These are phyloP conservation scores for Hypoxylon sp. DNA, from an alignment of 2,329 filamentous ascomycete species.

Conservation along the genomic window DNA sequence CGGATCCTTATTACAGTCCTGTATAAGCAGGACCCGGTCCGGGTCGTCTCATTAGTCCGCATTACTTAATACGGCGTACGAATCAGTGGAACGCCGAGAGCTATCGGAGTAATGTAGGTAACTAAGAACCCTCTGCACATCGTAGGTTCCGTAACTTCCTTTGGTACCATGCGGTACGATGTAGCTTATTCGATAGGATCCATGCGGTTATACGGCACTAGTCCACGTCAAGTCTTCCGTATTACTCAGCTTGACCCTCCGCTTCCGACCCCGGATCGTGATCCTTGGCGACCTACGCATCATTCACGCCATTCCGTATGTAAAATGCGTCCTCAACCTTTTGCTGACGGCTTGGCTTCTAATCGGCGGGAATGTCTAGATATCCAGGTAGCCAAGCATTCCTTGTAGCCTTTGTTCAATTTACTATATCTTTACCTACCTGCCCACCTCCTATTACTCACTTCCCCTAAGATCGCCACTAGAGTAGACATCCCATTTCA, in stretches of 20 bases:
- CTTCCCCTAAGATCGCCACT: not conserved
- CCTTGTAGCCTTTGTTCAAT: not conserved
- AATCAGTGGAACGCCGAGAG: constrained; percentile 4
- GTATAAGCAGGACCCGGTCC: not conserved
- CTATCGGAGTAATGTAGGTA: constrained; percentile 4
- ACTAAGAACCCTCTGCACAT: constrained; percentile 4
- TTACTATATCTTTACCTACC: not conserved
- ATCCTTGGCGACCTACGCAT: constrained; percentile 24
- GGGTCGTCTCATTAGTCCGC: not conserved
- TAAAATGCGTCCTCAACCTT: not conserved
- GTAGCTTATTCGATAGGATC: constrained; percentile 5
- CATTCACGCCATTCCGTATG: not conserved
- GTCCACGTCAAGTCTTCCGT: constrained; percentile 27
- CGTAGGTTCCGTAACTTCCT: not conserved
- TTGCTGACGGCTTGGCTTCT: not conserved
- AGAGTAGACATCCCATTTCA: not conserved
- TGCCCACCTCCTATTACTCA: not conserved
- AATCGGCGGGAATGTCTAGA: not conserved
- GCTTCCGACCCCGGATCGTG: constrained; percentile 31
- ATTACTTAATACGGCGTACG: not conserved
- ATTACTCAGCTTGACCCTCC: constrained; percentile 28
- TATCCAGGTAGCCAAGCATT: not conserved
- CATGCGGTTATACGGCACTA: constrained; percentile 28
- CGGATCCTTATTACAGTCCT: not conserved
- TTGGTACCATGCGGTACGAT: not conserved